phyloP scores from a whole-genome alignment of 83 land plant species.

The Picea mariana region DNA sequence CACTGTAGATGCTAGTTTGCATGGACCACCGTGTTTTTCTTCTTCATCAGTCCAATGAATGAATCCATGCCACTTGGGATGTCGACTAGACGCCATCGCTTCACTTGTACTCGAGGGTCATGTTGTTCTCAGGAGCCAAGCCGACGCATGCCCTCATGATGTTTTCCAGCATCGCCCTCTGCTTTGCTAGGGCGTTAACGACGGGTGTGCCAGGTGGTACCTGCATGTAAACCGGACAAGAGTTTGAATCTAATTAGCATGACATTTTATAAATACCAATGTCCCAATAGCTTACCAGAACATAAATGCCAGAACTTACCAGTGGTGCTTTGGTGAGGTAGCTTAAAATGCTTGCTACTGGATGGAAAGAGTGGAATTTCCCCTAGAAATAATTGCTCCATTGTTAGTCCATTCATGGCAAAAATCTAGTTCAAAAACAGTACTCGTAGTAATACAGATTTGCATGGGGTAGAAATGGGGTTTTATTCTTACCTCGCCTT shows the following conservation, averaged over 20 bases:
- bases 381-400: slow-evolving; percentile 46
- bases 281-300: no score
- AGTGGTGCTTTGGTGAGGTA: slow-evolving; percentile 98
- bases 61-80: no score
- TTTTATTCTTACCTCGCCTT: slow-evolving; percentile 37
- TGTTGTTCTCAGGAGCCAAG: slow-evolving; percentile 96
- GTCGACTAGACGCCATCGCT: neutral
- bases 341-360: slow-evolving; percentile 92
- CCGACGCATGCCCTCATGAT: slow-evolving; percentile 37
- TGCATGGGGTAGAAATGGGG: neutral
- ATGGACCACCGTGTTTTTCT: no score
- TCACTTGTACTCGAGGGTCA: slow-evolving; percentile 98
- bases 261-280: neutral
- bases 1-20: no score
- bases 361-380: slow-evolving; percentile 95
- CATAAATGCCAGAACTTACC: neutral
- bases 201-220: no score
- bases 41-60: no score
- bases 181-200: no score
- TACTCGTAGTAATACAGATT: neutral
- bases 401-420: neutral
- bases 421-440: neutral
- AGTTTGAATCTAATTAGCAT: neutral
- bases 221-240: neutral
- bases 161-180: no score